These are phyloP conservation scores for Coniochaeta prunicola DNA, from an alignment of 2,329 filamentous ascomycete genomes.

Conservation along the genomic window DNA sequence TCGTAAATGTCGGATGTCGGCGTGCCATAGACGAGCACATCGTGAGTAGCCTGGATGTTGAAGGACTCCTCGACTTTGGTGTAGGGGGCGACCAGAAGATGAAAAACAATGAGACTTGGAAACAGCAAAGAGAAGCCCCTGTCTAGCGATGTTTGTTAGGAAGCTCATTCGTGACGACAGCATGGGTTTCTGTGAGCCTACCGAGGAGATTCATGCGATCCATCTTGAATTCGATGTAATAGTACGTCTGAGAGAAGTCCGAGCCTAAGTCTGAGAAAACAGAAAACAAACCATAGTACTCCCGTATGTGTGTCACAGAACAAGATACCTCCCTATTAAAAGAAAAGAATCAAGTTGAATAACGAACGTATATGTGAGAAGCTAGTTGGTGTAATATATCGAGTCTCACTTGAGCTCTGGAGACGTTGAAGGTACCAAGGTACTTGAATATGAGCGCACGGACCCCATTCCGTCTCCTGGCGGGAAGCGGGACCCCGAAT, in stretches of 20 bases:
- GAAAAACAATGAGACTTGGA: conserved; percentile 56
- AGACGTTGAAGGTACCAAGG: not conserved
- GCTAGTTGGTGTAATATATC: not conserved
- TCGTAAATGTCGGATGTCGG: conserved; percentile 48
- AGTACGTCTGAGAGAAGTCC: too few relatives aligned
- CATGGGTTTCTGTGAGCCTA: not conserved
- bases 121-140: conserved; percentile 42
- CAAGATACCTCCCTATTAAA: not conserved
- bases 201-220: conserved; percentile 4
- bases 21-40: conserved; percentile 76
- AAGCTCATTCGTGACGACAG: not conserved
- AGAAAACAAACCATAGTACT: not conserved
- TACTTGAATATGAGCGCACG: not conserved
- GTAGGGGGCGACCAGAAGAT: conserved; percentile 72
- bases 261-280: not conserved
- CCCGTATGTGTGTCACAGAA: not conserved
- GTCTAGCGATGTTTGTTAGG: conserved; percentile 7
- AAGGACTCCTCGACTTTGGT: conserved; percentile 99
- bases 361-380: not conserved
- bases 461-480: not conserved
- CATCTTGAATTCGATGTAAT: not conserved
- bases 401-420: not conserved
- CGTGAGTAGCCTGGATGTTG: conserved; percentile 90
- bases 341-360: not conserved
- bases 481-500: not conserved